These are phyloP conservation scores for Insectozyma bohioensis DNA, from an alignment of 1,139 yeast species.

Conservation along the genomic window DNA sequence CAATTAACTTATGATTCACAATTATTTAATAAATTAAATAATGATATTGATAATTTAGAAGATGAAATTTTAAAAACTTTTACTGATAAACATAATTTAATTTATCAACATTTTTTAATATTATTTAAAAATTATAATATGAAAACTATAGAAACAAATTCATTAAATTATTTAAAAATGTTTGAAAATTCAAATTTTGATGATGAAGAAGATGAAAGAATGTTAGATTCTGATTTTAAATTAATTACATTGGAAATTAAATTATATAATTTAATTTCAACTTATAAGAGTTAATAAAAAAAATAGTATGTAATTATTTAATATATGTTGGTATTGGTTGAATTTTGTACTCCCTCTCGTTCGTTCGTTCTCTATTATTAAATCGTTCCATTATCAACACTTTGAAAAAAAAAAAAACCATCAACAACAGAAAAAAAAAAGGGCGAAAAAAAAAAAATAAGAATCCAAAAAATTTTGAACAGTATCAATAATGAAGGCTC, in stretches of 20 bases:
- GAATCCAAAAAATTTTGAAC: too few species aligned
- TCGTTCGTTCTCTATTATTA: too few species aligned
- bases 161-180: background rate
- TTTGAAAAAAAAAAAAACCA: slow-evolving; percentile 1
- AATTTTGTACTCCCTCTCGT: background rate
- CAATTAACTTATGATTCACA: too few species aligned
- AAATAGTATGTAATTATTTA: too few species aligned
- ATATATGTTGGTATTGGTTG: too few species aligned
- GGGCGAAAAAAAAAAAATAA: slow-evolving; percentile 6
- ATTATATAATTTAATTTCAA: slow-evolving; percentile 1
- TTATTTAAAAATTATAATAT: slow-evolving; percentile 1
- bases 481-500: slow-evolving; percentile 14
- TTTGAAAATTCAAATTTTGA: background rate
- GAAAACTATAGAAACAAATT: slow-evolving; percentile 1
- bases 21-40: too few species aligned
- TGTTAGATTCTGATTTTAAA: slow-evolving; percentile 3
- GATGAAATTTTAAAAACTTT: too few species aligned
- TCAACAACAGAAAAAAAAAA: too few species aligned
- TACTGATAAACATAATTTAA: too few species aligned
- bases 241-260: slow-evolving; percentile 1
- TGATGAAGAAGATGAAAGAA: background rate
- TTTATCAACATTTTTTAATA: background rate
- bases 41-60: too few species aligned
- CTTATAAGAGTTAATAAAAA: slow-evolving; percentile 6
- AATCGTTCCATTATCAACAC: background rate